Conservation (phyloP, 169 alveolate species). For the Ichthyophthirius multifiliis region DNA sequence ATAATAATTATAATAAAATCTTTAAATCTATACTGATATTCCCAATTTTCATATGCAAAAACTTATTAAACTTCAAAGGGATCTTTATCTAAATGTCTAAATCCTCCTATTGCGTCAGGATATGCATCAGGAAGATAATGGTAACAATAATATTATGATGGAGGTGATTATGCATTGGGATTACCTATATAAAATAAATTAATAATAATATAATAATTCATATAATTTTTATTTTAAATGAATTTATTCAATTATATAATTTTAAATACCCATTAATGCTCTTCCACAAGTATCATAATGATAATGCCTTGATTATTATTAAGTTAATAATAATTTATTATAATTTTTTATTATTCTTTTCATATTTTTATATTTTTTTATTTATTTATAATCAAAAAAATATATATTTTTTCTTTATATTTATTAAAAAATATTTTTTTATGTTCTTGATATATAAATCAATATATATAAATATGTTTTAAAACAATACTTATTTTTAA, state of each 20-base stretch:
- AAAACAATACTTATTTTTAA: too few relatives aligned
- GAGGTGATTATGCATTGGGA: background rate
- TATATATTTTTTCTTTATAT: too few relatives aligned
- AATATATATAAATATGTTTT: too few relatives aligned
- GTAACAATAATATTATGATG: background rate
- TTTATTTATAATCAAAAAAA: too few relatives aligned
- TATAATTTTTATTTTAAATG: background rate
- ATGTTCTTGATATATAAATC: too few relatives aligned
- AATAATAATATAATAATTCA: background rate
- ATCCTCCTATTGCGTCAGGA: background rate
- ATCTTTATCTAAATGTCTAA: background rate
- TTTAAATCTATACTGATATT: background rate
- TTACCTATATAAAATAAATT: background rate
- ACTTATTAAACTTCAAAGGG: constrained; percentile 5
- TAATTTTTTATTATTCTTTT: too few relatives aligned
- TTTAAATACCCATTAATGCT: background rate
- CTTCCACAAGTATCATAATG: constrained; percentile 11
- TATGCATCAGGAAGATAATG: background rate
- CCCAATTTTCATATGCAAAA: constrained; percentile 10
- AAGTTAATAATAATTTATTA: too few relatives aligned
- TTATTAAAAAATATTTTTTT: too few relatives aligned
- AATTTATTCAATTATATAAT: background rate
- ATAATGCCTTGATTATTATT: too few relatives aligned
- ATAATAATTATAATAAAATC: background rate
- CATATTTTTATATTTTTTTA: too few relatives aligned